phyloP scores from a whole-genome alignment of 371 early-diverging fungal species.

The Smittium culicis region DNA sequence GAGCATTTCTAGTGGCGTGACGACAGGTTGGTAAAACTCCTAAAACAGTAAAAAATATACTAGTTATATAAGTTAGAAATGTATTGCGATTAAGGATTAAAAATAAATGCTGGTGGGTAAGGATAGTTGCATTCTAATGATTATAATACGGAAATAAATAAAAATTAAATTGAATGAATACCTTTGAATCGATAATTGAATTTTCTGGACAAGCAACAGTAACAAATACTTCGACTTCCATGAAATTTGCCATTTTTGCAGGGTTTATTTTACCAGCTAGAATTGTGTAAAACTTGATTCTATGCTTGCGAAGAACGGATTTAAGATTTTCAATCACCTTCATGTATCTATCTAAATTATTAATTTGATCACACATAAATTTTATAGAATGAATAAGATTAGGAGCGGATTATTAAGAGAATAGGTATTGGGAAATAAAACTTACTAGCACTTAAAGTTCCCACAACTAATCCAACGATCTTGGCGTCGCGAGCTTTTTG shows the following conservation, averaged over 20 bases:
- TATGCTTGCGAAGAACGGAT: constrained; percentile 49
- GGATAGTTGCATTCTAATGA: too few relatives aligned
- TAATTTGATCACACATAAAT: neutral
- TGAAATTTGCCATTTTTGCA: constrained; percentile 89
- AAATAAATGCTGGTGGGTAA: too few relatives aligned
- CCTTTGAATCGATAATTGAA: constrained; percentile 75
- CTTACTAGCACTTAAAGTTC: constrained; percentile 83
- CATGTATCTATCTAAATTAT: constrained; percentile 56
- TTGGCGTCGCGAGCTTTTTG: constrained; percentile 87
- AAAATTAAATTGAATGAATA: neutral
- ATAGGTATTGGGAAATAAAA: neutral
- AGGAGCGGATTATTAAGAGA: neutral
- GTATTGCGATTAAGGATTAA: too few relatives aligned
- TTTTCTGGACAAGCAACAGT: constrained; percentile 90
- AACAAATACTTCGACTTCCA: constrained; percentile 83
- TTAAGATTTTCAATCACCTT: constrained; percentile 65
- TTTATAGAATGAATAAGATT: too few relatives aligned
- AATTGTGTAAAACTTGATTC: constrained; percentile 77
- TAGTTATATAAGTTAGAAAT: too few relatives aligned
- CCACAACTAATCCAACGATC: constrained; percentile 89
- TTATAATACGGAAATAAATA: too few relatives aligned
- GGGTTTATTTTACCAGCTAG: constrained; percentile 89
- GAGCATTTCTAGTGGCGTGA: constrained; percentile 83
- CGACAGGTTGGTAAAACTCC: constrained; percentile 81
- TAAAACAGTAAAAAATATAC: constrained; percentile 14